These are phyloP conservation scores for Podospora pseudocomata DNA, from an alignment of 495 filamentous ascomycete genomes.

Conservation along the genomic window DNA sequence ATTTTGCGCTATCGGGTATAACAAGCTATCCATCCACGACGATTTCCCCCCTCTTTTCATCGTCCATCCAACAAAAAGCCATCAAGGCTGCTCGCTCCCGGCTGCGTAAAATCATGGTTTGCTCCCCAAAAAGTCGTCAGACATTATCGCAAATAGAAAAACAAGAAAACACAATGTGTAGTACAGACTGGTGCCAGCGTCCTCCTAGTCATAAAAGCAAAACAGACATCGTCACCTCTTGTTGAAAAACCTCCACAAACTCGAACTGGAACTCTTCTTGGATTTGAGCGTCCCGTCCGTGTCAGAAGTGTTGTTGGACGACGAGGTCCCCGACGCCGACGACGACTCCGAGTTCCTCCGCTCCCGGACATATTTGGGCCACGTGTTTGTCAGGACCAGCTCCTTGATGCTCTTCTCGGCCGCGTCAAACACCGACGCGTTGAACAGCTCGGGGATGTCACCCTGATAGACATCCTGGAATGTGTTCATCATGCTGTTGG, in stretches of 20 bases:
- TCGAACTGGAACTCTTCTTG: neutral
- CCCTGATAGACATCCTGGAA: slow-evolving; percentile 23
- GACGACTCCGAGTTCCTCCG: slow-evolving; percentile 16
- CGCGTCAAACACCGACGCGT: slow-evolving; percentile 52
- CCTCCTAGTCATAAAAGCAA: neutral
- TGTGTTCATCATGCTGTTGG: neutral
- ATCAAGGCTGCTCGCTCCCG: neutral
- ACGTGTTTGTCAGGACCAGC: slow-evolving; percentile 66
- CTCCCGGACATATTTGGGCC: slow-evolving; percentile 58
- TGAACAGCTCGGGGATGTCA: slow-evolving; percentile 50
- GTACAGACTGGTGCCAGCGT: neutral
- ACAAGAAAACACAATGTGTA: neutral
- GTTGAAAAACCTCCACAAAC: neutral
- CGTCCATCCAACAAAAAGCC: neutral
- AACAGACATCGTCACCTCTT: neutral
- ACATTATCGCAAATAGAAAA: neutral
- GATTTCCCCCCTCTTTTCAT: neutral
- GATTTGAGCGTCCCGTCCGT: neutral
- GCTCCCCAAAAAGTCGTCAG: neutral
- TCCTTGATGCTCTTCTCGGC: slow-evolving; percentile 63
- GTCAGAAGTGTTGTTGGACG: neutral
- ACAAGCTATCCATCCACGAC: neutral
- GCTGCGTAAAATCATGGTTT: neutral
- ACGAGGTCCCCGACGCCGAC: neutral
- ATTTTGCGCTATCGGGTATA: neutral